These are phyloP conservation scores for Cyclotella choctawhatcheeana DNA, from an alignment of 108 stramenopile species.

Conservation along the genomic window DNA sequence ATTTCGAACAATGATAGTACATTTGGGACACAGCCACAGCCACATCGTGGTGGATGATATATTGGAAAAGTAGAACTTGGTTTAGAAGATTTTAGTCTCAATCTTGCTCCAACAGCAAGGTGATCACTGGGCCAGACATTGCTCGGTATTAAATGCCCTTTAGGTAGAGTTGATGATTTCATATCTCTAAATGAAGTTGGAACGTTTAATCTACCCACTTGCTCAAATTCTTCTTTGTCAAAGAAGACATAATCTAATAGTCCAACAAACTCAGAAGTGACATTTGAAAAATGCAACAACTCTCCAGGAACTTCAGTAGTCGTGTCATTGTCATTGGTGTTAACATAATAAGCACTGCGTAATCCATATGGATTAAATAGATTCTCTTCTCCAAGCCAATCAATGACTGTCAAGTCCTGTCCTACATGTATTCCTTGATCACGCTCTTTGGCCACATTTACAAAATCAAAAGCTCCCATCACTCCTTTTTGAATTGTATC, in stretches of 20 bases:
- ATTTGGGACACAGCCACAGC: conserved; percentile 76
- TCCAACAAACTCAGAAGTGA: conserved; percentile 84
- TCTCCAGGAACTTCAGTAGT: conserved; percentile 49
- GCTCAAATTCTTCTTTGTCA: conserved; percentile 44
- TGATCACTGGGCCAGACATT: conserved; percentile 87
- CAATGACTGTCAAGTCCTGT: conserved; percentile 50
- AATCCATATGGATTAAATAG: conserved; percentile 65
- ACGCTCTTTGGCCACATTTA: conserved; percentile 57
- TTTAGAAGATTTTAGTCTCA: conserved; percentile 42
- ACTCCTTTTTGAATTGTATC: conserved; percentile 43
- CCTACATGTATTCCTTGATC: background rate
- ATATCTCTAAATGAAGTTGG: conserved; percentile 68
- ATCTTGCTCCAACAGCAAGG: conserved; percentile 75
- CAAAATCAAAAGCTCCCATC: conserved; percentile 74
- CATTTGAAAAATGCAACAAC: conserved; percentile 77
- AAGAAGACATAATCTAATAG: conserved; percentile 81
- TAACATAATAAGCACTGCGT: conserved; percentile 64
- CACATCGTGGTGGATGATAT: conserved; percentile 51
- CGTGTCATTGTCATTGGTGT: conserved; percentile 9
- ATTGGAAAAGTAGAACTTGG: background rate
- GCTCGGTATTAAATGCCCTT: conserved; percentile 84
- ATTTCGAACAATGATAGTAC: conserved; percentile 80
- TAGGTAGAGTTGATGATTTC: conserved; percentile 40
- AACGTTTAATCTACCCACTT: conserved; percentile 55
- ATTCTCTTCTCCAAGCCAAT: conserved; percentile 77